phyloP scores from a whole-genome alignment of 2,329 filamentous ascomycete species.

The Nemania sp. region DNA sequence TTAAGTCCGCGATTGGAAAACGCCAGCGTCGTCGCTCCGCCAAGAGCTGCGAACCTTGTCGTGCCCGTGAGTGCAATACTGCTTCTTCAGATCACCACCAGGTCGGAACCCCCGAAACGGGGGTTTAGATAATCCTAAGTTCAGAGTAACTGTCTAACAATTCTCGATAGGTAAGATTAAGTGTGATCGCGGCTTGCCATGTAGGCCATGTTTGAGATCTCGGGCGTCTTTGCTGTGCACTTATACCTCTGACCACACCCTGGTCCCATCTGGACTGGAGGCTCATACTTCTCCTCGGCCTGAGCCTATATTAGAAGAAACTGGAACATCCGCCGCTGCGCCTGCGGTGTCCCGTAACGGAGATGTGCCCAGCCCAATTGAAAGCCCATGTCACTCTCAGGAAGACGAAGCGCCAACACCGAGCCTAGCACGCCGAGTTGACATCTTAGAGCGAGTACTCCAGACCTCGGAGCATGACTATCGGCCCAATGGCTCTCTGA shows the following conservation, averaged over 20 bases:
- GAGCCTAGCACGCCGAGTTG: constrained; percentile 21
- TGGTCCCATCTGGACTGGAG: constrained; percentile 10
- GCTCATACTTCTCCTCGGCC: constrained; percentile 1
- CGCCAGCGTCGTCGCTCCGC: constrained; percentile 38
- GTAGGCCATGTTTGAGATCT: constrained; percentile 36
- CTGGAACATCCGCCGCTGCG: not conserved
- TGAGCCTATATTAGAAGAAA: constrained; percentile 7
- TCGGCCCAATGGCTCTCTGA: not conserved
- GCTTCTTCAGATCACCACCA: not conserved
- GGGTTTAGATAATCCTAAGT: not conserved
- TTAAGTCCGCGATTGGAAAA: constrained; percentile 32
- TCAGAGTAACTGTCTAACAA: not conserved
- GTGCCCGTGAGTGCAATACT: constrained; percentile 32
- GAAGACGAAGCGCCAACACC: constrained; percentile 4
- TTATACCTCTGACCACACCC: constrained; percentile 27
- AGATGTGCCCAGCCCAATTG: not conserved
- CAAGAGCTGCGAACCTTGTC: constrained; percentile 42
- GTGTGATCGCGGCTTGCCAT: constrained; percentile 40
- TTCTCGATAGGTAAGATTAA: constrained; percentile 35
- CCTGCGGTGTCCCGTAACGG: constrained; percentile 11
- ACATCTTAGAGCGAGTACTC: constrained; percentile 13
- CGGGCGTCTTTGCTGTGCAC: constrained; percentile 37
- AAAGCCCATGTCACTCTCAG: not conserved
- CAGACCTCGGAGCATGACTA: not conserved
- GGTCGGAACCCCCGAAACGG: not conserved